Evolutionary conservation across 2,329 filamentous ascomycete genomes (phyloP).

Genomic region (Gaeumannomyces sp.): DNA sequence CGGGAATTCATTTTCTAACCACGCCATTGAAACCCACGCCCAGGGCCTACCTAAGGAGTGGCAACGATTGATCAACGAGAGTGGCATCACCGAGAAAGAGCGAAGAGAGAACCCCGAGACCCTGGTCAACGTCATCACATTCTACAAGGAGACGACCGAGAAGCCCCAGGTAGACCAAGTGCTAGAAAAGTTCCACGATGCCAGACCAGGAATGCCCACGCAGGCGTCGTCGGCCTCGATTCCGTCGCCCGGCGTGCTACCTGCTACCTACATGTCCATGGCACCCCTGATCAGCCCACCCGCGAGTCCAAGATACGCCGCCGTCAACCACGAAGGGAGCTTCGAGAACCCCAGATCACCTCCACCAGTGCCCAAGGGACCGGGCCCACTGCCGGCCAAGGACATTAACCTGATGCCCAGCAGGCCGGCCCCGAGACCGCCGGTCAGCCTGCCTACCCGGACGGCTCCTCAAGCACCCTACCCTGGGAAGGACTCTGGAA

Average conservation of each 20-base stretch:
- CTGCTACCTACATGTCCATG: constrained; percentile 50
- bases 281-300: constrained; percentile 69
- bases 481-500: constrained; percentile 55
- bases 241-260: constrained; percentile 46
- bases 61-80: constrained; percentile 92
- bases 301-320: constrained; percentile 77
- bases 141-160: constrained; percentile 93
- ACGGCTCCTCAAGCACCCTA: constrained; percentile 51
- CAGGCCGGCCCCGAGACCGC: constrained; percentile 83
- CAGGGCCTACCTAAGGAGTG: constrained; percentile 95
- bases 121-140: constrained; percentile 90
- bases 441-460: constrained; percentile 54
- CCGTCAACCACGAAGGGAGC: constrained; percentile 79
- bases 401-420: constrained; percentile 66
- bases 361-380: constrained; percentile 70
- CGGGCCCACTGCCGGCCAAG: constrained; percentile 40
- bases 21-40: background rate
- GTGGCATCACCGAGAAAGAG: constrained; percentile 92
- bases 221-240: constrained; percentile 36
- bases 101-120: constrained; percentile 93
- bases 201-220: constrained; percentile 48
- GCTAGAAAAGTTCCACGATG: constrained; percentile 94
- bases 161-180: constrained; percentile 75
- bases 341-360: constrained; percentile 96
- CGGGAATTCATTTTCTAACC: constrained; percentile 6